Conservation (phyloP, 2,329 filamentous ascomycete species). For the Phialemoniopsis sp. region DNA sequence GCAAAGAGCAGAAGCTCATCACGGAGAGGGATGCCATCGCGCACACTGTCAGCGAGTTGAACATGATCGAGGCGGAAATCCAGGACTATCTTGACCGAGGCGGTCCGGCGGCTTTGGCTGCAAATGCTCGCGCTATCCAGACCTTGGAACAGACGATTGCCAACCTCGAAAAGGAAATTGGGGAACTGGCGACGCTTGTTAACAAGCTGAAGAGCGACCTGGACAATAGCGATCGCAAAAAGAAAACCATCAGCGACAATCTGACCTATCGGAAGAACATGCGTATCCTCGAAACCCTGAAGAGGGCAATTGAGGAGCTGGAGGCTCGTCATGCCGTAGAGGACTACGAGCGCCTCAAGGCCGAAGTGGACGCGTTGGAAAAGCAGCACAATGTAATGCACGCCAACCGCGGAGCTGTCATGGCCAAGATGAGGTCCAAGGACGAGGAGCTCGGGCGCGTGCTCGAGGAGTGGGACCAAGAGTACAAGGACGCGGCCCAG, state of each 20-base stretch:
- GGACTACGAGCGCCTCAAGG: constrained; percentile 71
- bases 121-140: constrained; percentile 66
- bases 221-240: constrained; percentile 75
- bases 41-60: constrained; percentile 73
- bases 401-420: constrained; percentile 69
- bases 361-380: constrained; percentile 65
- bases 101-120: constrained; percentile 66
- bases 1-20: constrained; percentile 68
- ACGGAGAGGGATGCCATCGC: constrained; percentile 68
- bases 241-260: constrained; percentile 86
- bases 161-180: constrained; percentile 63
- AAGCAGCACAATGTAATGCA: constrained; percentile 63
- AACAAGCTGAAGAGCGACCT: constrained; percentile 77
- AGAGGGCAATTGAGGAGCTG: constrained; percentile 67
- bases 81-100: constrained; percentile 72
- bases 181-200: constrained; percentile 61
- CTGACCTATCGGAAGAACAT: constrained; percentile 76
- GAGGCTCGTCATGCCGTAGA: constrained; percentile 76
- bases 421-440: constrained; percentile 78
- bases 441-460: constrained; percentile 73
- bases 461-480: constrained; percentile 75
- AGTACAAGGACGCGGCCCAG: constrained; percentile 77
- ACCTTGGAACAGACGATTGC: constrained; percentile 62
- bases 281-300: constrained; percentile 62
- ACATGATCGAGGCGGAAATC: constrained; percentile 72